Evolutionary conservation across 495 filamentous ascomycete genomes (phyloP).

Genomic region (Peziza echinospora): DNA sequence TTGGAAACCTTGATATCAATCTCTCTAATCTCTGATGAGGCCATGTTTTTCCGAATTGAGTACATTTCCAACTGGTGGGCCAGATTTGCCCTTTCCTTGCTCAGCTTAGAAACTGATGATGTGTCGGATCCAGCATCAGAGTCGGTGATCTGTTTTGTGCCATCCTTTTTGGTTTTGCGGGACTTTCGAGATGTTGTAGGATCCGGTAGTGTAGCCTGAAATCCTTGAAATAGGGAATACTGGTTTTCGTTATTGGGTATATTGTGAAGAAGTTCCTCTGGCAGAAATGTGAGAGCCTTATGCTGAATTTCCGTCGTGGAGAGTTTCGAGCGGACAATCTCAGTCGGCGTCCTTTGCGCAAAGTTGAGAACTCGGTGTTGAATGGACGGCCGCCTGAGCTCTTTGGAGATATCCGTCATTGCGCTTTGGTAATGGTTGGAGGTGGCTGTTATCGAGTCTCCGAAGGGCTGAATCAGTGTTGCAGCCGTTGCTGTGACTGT

Average conservation of each 20-base stretch:
- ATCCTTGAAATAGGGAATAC: constrained; percentile 92
- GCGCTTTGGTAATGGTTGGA: constrained; percentile 59
- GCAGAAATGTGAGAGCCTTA: constrained; percentile 66
- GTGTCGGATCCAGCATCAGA: constrained; percentile 21
- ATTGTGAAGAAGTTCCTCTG: constrained; percentile 72
- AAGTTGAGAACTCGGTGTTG: constrained; percentile 82
- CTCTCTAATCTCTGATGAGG: constrained; percentile 81
- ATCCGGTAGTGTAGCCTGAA: constrained; percentile 75
- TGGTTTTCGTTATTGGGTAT: constrained; percentile 66
- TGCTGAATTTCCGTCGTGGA: constrained; percentile 87
- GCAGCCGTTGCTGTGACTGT: constrained; percentile 89
- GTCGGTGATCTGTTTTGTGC: constrained; percentile 51
- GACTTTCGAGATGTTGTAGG: constrained; percentile 29
- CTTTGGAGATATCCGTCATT: constrained; percentile 72
- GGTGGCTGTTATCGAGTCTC: constrained; percentile 9
- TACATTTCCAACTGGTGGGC: constrained; percentile 78
- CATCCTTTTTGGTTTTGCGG: constrained; percentile 50
- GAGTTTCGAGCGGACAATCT: constrained; percentile 78
- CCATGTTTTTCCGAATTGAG: constrained; percentile 88
- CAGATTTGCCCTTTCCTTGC: constrained; percentile 53
- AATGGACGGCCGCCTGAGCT: constrained; percentile 56
- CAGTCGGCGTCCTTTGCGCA: constrained; percentile 67
- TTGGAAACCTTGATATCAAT: constrained; percentile 95
- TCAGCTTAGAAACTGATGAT: constrained; percentile 37
- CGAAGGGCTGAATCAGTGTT: constrained; percentile 53